These are phyloP conservation scores for Heliosperma pusillum DNA, from an alignment of 148 eudicot genomes.

Conservation along the genomic window DNA sequence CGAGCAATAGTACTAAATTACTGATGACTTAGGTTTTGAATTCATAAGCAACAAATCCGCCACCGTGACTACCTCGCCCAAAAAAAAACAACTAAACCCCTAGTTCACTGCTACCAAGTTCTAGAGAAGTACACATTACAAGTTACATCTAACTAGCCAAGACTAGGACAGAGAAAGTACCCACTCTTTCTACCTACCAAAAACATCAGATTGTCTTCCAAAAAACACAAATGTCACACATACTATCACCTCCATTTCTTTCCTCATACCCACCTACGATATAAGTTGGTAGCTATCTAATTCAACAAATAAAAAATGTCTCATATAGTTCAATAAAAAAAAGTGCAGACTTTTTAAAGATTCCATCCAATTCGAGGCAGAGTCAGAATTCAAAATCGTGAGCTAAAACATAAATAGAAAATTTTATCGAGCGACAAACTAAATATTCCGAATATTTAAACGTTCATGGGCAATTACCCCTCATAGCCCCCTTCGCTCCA, in stretches of 20 bases:
- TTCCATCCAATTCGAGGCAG: not conserved
- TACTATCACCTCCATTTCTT: not conserved
- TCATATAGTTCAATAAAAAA: slow-evolving; percentile 8
- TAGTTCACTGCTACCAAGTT: not conserved
- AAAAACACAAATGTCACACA: slow-evolving; percentile 2
- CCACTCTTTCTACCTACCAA: slow-evolving; percentile 3
- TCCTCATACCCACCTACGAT: not conserved
- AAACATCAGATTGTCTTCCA: not conserved
- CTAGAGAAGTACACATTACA: not conserved
- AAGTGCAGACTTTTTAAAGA: not conserved
- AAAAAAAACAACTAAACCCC: no score
- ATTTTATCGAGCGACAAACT: no score
- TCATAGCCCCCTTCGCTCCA: not conserved
- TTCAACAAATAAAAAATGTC: not conserved
- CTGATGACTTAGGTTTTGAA: not conserved
- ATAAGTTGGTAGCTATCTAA: not conserved
- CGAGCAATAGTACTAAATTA: not conserved
- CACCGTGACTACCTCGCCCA: not conserved
- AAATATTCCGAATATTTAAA: no score
- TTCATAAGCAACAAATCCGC: not conserved
- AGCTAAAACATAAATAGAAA: not conserved
- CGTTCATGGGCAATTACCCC: no score
- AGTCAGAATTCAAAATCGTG: not conserved
- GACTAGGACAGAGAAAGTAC: not conserved
- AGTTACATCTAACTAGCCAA: not conserved